These are phyloP conservation scores for Lecanosticta acicola DNA, from an alignment of 2,329 filamentous ascomycete genomes.

Conservation along the genomic window DNA sequence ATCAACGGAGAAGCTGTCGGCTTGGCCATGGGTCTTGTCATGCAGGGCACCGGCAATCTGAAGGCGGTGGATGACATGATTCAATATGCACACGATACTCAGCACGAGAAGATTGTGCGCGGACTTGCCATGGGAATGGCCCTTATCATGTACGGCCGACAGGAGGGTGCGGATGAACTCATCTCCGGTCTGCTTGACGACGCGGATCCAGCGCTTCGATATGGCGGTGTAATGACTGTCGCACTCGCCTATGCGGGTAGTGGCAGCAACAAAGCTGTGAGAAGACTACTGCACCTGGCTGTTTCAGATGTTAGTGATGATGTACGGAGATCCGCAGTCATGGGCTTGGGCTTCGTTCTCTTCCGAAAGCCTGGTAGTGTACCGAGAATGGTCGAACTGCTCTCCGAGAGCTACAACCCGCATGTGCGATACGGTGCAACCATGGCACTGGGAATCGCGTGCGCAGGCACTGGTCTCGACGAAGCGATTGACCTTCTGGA, in stretches of 20 bases:
- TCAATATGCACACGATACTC: conserved; percentile 93
- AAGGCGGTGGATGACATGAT: conserved; percentile 95
- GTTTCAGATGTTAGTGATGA: conserved; percentile 98
- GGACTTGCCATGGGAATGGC: conserved; percentile 95
- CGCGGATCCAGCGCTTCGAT: conserved; percentile 85
- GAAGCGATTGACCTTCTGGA: conserved; percentile 95
- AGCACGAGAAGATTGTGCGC: conserved; percentile 97
- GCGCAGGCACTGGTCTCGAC: conserved; percentile 88
- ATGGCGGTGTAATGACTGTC: conserved; percentile 98
- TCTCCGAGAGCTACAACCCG: conserved; percentile 97
- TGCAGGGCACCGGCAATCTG: conserved; percentile 95
- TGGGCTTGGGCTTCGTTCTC: conserved; percentile 96
- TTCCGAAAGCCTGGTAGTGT: conserved; percentile 97
- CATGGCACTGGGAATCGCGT: conserved; percentile 97
- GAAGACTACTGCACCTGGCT: conserved; percentile 88
- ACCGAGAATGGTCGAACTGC: conserved; percentile 95
- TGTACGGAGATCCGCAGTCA: conserved; percentile 89
- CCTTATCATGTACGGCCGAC: conserved; percentile 93
- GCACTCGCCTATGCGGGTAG: conserved; percentile 95
- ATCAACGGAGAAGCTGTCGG: conserved; percentile 96
- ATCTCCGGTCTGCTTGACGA: conserved; percentile 91
- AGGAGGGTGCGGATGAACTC: conserved; percentile 89
- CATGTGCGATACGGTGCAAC: conserved; percentile 96
- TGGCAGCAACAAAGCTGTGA: conserved; percentile 96
- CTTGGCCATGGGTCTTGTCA: conserved; percentile 92